A percentile compares a stretch with the other conserved stretches of the same genome.
Conservation (phyloP, 2,329 filamentous ascomycete genomes). For the Epichloe amarillans region DNA sequence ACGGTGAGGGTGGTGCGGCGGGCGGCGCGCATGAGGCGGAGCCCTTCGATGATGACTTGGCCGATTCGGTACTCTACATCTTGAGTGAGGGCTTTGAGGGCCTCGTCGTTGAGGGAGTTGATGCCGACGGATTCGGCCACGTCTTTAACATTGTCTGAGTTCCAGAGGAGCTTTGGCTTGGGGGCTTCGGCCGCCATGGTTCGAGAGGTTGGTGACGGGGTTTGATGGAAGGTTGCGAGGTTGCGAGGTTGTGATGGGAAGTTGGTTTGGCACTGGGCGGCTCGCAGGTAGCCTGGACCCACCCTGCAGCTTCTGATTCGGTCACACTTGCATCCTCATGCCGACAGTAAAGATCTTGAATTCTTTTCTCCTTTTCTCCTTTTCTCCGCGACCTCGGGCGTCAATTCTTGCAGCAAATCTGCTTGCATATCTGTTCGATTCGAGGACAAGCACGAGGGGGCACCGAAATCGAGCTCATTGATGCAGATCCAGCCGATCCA, state of each 20-base stretch:
- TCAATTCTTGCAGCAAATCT: conserved; percentile 48
- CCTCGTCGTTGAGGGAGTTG: conserved; percentile 65
- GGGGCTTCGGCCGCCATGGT: conserved; percentile 26
- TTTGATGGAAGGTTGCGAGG: background rate
- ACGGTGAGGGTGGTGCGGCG: conserved; percentile 79
- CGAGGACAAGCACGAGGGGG: conserved; percentile 66
- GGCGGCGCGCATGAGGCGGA: conserved; percentile 91
- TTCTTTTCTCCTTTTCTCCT: conserved; percentile 30
- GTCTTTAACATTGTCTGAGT: conserved; percentile 87
- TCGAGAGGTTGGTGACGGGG: background rate
- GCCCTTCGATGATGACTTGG: conserved; percentile 82
- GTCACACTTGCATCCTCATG: no score
- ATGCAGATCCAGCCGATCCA: conserved; percentile 40
- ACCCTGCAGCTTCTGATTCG: no score
- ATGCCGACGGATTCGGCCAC: conserved; percentile 95
- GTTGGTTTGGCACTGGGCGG: background rate
- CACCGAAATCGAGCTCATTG: conserved; percentile 70
- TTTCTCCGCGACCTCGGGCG: conserved; percentile 37
- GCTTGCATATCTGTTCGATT: conserved; percentile 57
- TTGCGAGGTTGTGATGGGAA: background rate
- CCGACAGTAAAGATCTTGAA: background rate
- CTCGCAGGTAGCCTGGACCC: no score
- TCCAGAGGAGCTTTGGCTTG: conserved; percentile 65
- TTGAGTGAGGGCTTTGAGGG: conserved; percentile 74
- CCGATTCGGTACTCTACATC: conserved; percentile 93